A percentile compares a stretch with the other conserved stretches of the same genome.
Evolutionary conservation across 2,329 filamentous ascomycete genomes (phyloP).

Genomic region (Aspergillus aculeatus): DNA sequence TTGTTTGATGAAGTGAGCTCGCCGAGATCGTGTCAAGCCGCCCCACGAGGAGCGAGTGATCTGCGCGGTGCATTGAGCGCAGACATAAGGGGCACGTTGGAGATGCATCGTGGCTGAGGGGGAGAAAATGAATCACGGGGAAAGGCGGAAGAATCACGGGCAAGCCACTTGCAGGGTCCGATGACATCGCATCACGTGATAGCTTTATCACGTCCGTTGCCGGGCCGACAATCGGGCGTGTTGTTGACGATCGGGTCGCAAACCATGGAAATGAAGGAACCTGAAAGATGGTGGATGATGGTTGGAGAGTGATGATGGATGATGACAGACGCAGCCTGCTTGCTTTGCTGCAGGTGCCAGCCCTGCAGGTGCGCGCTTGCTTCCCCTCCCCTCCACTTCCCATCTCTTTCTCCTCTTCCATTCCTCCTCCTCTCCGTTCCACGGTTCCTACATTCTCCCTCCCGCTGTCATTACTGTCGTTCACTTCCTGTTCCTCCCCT

Average conservation of each 20-base stretch:
- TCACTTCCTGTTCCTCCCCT: conserved; percentile 6
- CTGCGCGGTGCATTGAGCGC: conserved; percentile 30
- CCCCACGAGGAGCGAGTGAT: conserved; percentile 13
- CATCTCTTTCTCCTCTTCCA: conserved; percentile 1
- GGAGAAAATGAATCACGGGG: background rate
- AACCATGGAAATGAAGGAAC: background rate
- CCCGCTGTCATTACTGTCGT: background rate
- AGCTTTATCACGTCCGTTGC: conserved; percentile 17
- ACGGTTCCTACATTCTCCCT: conserved; percentile 5
- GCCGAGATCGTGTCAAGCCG: background rate
- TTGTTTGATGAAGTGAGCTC: conserved; percentile 14
- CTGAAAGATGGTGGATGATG: too few relatives aligned
- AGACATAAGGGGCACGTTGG: conserved; percentile 27
- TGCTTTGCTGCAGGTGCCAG: background rate
- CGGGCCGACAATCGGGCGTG: conserved; percentile 18
- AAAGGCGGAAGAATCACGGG: conserved; percentile 1
- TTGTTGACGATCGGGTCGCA: conserved; percentile 16
- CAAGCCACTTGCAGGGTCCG: background rate
- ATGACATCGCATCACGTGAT: conserved; percentile 16
- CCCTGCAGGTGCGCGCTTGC: background rate
- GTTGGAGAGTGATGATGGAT: background rate
- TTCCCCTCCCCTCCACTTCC: background rate
- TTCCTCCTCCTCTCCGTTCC: background rate
- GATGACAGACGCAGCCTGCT: background rate
- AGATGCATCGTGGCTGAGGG: conserved; percentile 24